Evolutionary conservation across 2,329 filamentous ascomycete genomes (phyloP).

Genomic region (Fusarium sp.): DNA sequence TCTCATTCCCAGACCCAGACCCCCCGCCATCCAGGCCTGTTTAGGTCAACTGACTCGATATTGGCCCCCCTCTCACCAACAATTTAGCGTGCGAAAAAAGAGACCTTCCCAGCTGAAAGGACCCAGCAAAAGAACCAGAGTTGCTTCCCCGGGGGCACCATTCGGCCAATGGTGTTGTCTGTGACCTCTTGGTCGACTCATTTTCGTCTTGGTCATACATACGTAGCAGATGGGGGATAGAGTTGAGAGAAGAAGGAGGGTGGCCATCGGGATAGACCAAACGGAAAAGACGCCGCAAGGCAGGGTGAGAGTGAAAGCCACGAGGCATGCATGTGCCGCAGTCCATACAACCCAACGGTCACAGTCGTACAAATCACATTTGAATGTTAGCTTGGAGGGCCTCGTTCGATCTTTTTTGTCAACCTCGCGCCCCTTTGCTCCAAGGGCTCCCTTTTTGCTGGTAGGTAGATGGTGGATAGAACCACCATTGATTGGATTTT

Average conservation of each 20-base stretch:
- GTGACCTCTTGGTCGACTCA: constrained; percentile 10
- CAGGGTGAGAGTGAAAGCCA: constrained; percentile 8
- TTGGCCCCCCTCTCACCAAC: constrained; percentile 25
- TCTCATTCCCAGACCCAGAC: constrained; percentile 7
- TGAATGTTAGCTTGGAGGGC: constrained; percentile 15
- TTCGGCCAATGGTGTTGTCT: constrained; percentile 29
- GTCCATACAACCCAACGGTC: not conserved
- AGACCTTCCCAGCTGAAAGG: constrained; percentile 33
- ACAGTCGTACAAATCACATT: constrained; percentile 5
- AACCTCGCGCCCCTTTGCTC: not conserved
- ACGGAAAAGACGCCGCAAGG: constrained; percentile 33
- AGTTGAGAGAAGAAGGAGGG: constrained; percentile 20
- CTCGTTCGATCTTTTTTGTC: constrained; percentile 32
- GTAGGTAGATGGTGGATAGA: not conserved
- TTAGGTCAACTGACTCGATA: constrained; percentile 40
- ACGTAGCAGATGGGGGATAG: not conserved
- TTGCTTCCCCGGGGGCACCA: constrained; percentile 22
- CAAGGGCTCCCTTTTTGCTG: not conserved
- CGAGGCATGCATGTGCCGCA: constrained; percentile 5
- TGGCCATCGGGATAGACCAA: constrained; percentile 20
- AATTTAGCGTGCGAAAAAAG: constrained; percentile 28
- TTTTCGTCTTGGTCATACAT: not conserved
- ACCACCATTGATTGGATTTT: constrained; percentile 1
- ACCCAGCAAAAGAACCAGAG: constrained; percentile 26
- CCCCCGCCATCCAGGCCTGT: constrained; percentile 28